Percentiles rank a stretch among this genome's conserved stretches.
These are phyloP conservation scores for Bryopsis sp. DNA, from an alignment of 139 green algal species.

Conservation along the genomic window DNA sequence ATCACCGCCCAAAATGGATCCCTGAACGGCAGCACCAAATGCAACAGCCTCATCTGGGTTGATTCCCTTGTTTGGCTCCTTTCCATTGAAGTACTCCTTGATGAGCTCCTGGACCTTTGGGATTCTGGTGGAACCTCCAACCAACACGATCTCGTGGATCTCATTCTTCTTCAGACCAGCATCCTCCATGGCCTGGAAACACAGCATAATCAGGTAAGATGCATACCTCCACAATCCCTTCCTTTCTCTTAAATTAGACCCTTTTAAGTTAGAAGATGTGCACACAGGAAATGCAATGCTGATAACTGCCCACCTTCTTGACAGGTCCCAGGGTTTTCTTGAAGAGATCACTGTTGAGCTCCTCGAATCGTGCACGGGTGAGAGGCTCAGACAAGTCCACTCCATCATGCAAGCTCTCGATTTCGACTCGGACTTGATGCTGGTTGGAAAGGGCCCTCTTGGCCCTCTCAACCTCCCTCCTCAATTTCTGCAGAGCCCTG, in stretches of 20 bases:
- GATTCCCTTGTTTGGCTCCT: constrained; percentile 91
- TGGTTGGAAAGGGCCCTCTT: constrained; percentile 94
- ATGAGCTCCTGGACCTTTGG: constrained; percentile 85
- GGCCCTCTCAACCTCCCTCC: constrained; percentile 91
- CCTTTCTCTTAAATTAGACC: too few species aligned
- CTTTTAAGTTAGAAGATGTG: too few species aligned
- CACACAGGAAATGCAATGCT: too few species aligned
- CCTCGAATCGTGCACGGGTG: constrained; percentile 96
- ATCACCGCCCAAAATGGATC: constrained; percentile 37
- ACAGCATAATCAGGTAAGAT: too few species aligned
- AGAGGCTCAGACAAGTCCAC: constrained; percentile 95
- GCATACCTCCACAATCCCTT: too few species aligned
- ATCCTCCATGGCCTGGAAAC: constrained; percentile 94
- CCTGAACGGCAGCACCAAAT: constrained; percentile 83
- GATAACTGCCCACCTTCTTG: too few species aligned
- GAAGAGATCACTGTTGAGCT: constrained; percentile 98
- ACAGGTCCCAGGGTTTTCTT: constrained; percentile 95
- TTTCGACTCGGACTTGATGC: constrained; percentile 96
- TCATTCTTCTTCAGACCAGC: constrained; percentile 79
- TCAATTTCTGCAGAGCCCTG: constrained; percentile 90
- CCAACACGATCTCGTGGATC: constrained; percentile 93
- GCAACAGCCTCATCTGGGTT: constrained; percentile 93
- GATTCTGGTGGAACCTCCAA: constrained; percentile 92
- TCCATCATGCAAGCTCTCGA: constrained; percentile 91
- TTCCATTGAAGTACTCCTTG: constrained; percentile 82